These are phyloP conservation scores for Saturnispora bothae DNA, from an alignment of 805 yeast species.

Conservation along the genomic window DNA sequence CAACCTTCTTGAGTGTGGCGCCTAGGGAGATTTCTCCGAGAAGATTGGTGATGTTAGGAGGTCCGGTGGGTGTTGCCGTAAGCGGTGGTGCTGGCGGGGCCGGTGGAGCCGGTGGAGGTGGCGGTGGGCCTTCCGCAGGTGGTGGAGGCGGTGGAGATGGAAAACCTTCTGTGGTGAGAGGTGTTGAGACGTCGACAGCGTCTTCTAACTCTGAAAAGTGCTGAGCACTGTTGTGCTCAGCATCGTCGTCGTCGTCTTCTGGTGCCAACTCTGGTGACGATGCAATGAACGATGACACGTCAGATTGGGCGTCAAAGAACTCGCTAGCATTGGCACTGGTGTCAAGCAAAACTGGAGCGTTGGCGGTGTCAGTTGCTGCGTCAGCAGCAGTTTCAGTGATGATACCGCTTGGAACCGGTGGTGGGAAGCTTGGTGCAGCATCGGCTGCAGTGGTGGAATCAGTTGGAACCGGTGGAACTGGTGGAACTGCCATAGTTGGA, in stretches of 20 bases:
- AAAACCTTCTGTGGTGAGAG: too few relatives aligned
- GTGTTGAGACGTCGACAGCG: too few relatives aligned
- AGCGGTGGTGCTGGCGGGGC: slow-evolving; percentile 26
- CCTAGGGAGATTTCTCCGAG: slow-evolving; percentile 52
- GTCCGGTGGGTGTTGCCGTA: slow-evolving; percentile 20
- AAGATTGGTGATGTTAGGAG: slow-evolving; percentile 29
- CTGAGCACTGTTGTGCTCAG: too few relatives aligned
- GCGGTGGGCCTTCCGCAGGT: slow-evolving; percentile 25
- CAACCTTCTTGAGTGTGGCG: slow-evolving; percentile 38
- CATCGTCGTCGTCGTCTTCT: slow-evolving; percentile 4
- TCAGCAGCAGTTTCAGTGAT: too few relatives aligned
- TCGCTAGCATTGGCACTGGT: slow-evolving; percentile 5
- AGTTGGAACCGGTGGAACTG: too few relatives aligned
- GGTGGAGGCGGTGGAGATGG: slow-evolving; percentile 23
- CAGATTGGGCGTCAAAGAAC: slow-evolving; percentile 15
- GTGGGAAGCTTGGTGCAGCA: too few relatives aligned
- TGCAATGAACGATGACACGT: slow-evolving; percentile 14
- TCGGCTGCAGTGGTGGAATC: too few relatives aligned
- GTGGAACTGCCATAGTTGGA: too few relatives aligned
- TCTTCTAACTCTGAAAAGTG: too few relatives aligned
- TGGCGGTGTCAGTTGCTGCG: too few relatives aligned
- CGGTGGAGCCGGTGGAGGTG: slow-evolving; percentile 27
- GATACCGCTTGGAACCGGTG: too few relatives aligned
- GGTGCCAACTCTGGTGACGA: slow-evolving; percentile 22
- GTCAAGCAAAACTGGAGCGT: slow-evolving; percentile 2